Base-by-base conservation (phyloP, 768 basidiomycete genomes). In the Ramaria rubella region DNA sequence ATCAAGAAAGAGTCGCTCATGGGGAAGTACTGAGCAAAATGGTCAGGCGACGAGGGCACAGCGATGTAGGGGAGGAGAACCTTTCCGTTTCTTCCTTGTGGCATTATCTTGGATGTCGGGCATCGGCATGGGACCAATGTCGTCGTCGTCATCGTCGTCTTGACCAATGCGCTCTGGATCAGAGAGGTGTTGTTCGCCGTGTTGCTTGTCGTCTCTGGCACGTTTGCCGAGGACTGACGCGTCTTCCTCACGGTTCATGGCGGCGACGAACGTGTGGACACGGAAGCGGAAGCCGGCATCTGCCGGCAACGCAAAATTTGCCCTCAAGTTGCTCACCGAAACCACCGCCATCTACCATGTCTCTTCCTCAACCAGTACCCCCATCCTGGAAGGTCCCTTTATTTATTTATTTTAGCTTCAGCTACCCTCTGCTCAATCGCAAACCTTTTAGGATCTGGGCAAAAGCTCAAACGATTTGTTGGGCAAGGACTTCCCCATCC, bases 391-490 rank as follows among this genome's bases (percentile, higher is more conserved):
- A 94, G 85, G 93, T 87, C 63, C 33, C 73, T 70, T 46, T 24
- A 15, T 19, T 26, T 8, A 7, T 42, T 4, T n/a, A 24, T 27
- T 11, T 36, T 23, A 27, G 42, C 60, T 56, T 59, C 63, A 60
- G 26, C 29, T 24, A 34, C 57, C n/a, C 23, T n/a, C 52, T 55
- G 21, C 17, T n/a, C 14, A 11, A 34, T 17, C 49, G 12, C 6
- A 30, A n/a, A 19, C 15, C 34, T 34, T 62, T 27, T 63, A 93
- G 90, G 90, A 93, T 73, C 86, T 93, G 64, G 95, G 95, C 74
- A 98, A 97, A 83, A 94, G 93, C 63, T 91, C 93, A 73, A 90
- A 85, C 67, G 95, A 98, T 82, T 76, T 98, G 61, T 80, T 99
- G 65, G 78, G 79, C 70, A 93, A 87, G 79, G 96, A 99, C 79